These are phyloP conservation scores for Tubosaeta sp. DNA, from an alignment of 768 basidiomycete species.

Conservation along the genomic window DNA sequence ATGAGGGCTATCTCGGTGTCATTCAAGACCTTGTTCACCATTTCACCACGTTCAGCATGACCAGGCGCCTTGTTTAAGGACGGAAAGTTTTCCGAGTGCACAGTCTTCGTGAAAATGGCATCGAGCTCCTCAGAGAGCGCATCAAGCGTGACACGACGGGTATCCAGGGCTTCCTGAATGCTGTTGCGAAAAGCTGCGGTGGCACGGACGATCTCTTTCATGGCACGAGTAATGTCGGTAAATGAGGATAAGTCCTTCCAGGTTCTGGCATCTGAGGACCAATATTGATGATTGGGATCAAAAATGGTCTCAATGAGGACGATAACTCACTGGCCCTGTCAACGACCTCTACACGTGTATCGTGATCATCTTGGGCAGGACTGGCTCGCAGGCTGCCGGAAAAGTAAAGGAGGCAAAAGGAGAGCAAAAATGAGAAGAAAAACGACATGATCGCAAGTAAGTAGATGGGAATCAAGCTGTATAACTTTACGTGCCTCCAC, in stretches of 20 bases:
- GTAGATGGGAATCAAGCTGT: no score
- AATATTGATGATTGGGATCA: no score
- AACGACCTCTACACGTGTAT: no score
- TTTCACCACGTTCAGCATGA: background rate
- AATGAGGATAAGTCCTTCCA: background rate
- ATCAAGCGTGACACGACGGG: slow-evolving; percentile 5
- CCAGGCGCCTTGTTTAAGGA: background rate
- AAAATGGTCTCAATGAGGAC: no score
- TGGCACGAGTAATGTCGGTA: background rate
- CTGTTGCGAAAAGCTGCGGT: slow-evolving; percentile 11
- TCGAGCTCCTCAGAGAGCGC: slow-evolving; percentile 10
- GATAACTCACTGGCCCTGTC: no score
- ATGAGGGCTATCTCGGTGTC: slow-evolving; percentile 1
- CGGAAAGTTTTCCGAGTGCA: slow-evolving; percentile 2
- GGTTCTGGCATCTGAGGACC: no score
- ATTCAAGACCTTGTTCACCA: slow-evolving; percentile 7
- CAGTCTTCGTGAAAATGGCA: slow-evolving; percentile 1
- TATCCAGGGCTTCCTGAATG: slow-evolving; percentile 7
- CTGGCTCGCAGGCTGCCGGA: no score
- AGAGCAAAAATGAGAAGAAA: no score
- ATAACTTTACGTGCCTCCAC: no score
- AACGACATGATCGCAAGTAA: no score
- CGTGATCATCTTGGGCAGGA: no score
- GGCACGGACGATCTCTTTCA: slow-evolving; percentile 9
- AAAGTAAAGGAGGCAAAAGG: no score